Base-by-base conservation (phyloP, 257 asterid genomes). In the Anisodus tanguticus region DNA sequence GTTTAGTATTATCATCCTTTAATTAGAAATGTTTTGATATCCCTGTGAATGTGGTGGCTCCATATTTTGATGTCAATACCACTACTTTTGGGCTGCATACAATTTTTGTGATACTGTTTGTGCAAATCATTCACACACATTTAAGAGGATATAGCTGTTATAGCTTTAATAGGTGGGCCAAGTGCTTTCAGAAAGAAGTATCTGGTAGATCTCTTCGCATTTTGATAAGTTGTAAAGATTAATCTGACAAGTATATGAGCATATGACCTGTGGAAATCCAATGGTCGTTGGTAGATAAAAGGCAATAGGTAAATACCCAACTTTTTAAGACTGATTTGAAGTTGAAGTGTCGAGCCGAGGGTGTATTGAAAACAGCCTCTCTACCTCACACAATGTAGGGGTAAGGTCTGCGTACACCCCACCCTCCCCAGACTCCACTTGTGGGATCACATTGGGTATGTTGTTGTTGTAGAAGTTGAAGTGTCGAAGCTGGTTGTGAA, bases 281-380 rank as follows among this genome's bases (percentile, higher is more conserved):
- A 4, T 77, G 43, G 66, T 15, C 8, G 26, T 77, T 31, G 26
- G 66, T 77, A 77, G 82, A 77, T 9, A 31, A 35, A 77, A 77
- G 64, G 26, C 82, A 31, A 31, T 41, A 31, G 12, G 26, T 51
- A 77, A 16, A 53, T 31, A 8, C 9, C 81, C 26, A 77, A 53
- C 45, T 26, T 16, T 31, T 10, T 53, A 13, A 15, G 53, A 26
- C 49, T 77, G 8, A 53, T 77, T 77, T 13, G 31, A 22, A 22
- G 62, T 74, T 31, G 49, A 17, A 59, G 8, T 59, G 31, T 19
- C 6, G 66, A 17, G 45, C 45, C 45, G 45, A 41, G 5, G 45
- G 45, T 41, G 6, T 41, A 6, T 41, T 5, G 45, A 6, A 41
- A 41, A 41, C 45, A 41, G 6, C 6, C 6, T 41, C 45, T 41